These are phyloP conservation scores for Cutaneotrichosporon mucoides DNA, from an alignment of 1,284 basidiomycete genomes.

Conservation along the genomic window DNA sequence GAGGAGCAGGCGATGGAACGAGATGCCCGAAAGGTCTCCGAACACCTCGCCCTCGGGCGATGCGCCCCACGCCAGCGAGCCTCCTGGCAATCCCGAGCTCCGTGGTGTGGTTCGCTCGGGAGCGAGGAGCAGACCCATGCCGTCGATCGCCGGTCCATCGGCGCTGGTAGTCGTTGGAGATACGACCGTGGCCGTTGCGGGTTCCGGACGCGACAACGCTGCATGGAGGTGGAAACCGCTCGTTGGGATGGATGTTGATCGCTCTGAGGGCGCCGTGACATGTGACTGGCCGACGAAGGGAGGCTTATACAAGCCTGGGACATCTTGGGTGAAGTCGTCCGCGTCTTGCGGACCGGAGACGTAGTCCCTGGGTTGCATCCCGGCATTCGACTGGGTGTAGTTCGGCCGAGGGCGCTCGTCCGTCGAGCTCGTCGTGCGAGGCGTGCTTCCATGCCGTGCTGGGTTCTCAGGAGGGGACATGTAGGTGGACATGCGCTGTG, in stretches of 20 bases:
- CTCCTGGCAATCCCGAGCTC: background rate
- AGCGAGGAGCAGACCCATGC: constrained; percentile 15
- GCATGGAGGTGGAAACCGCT: background rate
- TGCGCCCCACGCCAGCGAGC: background rate
- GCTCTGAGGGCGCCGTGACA: background rate
- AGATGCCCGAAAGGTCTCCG: constrained; percentile 19
- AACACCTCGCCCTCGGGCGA: constrained; percentile 15
- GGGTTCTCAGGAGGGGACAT: background rate
- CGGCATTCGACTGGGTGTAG: background rate
- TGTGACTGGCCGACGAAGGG: background rate
- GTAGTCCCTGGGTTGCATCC: background rate
- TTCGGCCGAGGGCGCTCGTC: background rate
- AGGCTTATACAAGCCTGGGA: background rate
- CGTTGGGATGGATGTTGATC: background rate
- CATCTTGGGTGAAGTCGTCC: background rate
- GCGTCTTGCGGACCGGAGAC: background rate
- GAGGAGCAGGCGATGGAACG: constrained; percentile 21
- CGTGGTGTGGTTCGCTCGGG: background rate
- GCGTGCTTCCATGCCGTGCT: background rate
- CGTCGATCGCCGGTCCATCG: constrained; percentile 10
- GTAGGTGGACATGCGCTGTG: background rate
- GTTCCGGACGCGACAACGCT: background rate
- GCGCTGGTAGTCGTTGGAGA: background rate
- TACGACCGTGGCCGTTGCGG: background rate
- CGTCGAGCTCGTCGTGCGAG: background rate